Evolutionary conservation across 2,329 filamentous ascomycete species (phyloP).

Genomic region (Penicillium sp.): DNA sequence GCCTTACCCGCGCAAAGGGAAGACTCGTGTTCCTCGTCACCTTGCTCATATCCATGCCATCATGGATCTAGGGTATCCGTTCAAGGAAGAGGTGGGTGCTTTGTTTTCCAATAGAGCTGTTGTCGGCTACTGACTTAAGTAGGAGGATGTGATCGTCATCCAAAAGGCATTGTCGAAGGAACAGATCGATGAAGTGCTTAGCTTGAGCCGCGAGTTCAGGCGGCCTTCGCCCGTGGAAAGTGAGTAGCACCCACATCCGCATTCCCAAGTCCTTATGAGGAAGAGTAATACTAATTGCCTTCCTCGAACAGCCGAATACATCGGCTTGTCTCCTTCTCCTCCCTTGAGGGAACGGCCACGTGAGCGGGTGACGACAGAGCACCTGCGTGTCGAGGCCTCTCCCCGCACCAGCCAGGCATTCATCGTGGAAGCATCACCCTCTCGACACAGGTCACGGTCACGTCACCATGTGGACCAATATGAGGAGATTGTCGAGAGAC

Average conservation of each 20-base stretch:
- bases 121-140: constrained; percentile 34
- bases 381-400: constrained; percentile 26
- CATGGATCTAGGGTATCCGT: constrained; percentile 82
- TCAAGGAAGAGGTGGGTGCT: constrained; percentile 72
- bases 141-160: constrained; percentile 80
- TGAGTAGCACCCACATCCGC: constrained; percentile 24
- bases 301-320: constrained; percentile 25
- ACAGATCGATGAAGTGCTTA: constrained; percentile 87
- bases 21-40: constrained; percentile 80
- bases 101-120: not conserved
- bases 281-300: constrained; percentile 7
- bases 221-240: constrained; percentile 32
- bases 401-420: constrained; percentile 32
- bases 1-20: constrained; percentile 75
- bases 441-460: constrained; percentile 23
- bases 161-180: constrained; percentile 82
- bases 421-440: constrained; percentile 37
- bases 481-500: constrained; percentile 32
- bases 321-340: not conserved
- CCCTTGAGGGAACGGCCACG: constrained; percentile 22
- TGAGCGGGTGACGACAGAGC: constrained; percentile 30
- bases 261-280: constrained; percentile 6
- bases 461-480: constrained; percentile 26
- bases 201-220: constrained; percentile 66
- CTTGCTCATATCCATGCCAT: constrained; percentile 79